Conservation (phyloP, 768 basidiomycete species). For the Boletus rufocinnamomeus region DNA sequence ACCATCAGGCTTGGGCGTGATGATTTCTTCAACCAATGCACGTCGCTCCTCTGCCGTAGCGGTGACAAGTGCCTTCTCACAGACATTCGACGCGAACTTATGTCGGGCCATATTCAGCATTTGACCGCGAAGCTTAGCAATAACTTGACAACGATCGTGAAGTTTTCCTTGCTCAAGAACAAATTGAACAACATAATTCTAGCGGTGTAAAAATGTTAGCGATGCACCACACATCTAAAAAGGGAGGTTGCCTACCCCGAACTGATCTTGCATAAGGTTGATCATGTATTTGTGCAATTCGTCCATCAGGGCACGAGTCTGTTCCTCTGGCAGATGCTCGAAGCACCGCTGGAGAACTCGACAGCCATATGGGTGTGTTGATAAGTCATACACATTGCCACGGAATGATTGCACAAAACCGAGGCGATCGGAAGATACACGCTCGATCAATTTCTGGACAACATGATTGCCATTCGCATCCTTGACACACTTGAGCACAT, state of each 20-base stretch:
- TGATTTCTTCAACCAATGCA: constrained; percentile 78
- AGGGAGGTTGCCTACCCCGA: constrained; percentile 61
- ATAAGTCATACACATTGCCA: constrained; percentile 76
- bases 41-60: constrained; percentile 66
- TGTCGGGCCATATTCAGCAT: constrained; percentile 80
- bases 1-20: constrained; percentile 64
- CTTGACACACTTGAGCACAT: constrained; percentile 83
- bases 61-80: constrained; percentile 82
- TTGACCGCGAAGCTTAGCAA: constrained; percentile 72
- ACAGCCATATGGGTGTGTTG: constrained; percentile 91
- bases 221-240: not conserved
- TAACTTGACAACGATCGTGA: constrained; percentile 66
- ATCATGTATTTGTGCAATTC: constrained; percentile 75
- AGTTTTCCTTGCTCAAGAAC: constrained; percentile 79
- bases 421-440: constrained; percentile 73
- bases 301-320: constrained; percentile 72
- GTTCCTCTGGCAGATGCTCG: constrained; percentile 73
- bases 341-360: constrained; percentile 93
- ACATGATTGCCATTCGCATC: constrained; percentile 96
- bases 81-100: constrained; percentile 96
- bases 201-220: constrained; percentile 13
- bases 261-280: constrained; percentile 86
- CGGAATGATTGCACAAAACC: constrained; percentile 74
- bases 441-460: constrained; percentile 86
- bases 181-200: constrained; percentile 97